Conservation (phyloP, 305 asterid genomes). For the Ilex paraguariensis region DNA sequence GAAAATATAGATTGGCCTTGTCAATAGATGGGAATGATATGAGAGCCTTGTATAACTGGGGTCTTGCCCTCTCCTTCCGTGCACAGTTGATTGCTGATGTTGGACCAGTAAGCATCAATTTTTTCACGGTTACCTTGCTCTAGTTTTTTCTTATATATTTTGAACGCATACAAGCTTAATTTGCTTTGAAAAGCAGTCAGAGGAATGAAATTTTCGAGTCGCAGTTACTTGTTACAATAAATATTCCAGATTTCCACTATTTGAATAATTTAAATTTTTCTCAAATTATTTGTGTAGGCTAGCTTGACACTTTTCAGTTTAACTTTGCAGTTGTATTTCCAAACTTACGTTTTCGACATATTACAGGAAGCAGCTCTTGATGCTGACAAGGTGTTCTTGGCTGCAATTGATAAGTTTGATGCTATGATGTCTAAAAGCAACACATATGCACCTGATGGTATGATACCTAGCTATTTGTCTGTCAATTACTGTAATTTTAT, state of each 20-base stretch:
- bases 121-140: too few species aligned
- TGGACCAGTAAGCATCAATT: slow-evolving; percentile 66
- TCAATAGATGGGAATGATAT: slow-evolving; percentile 84
- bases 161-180: too few species aligned
- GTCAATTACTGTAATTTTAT: slow-evolving; percentile 1
- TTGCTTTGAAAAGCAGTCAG: too few species aligned
- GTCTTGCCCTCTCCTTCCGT: slow-evolving; percentile 82
- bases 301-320: slow-evolving; percentile 8
- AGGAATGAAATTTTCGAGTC: too few species aligned
- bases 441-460: slow-evolving; percentile 75
- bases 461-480: slow-evolving; percentile 10
- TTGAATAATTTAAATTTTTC: background rate
- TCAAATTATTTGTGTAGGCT: background rate
- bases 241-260: too few species aligned
- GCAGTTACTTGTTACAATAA: too few species aligned
- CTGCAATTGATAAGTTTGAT: slow-evolving; percentile 89
- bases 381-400: slow-evolving; percentile 86
- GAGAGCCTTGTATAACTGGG: slow-evolving; percentile 90
- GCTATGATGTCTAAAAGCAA: slow-evolving; percentile 89
- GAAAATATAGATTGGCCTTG: slow-evolving; percentile 76
- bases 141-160: too few species aligned
- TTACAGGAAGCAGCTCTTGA: slow-evolving; percentile 77
- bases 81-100: slow-evolving; percentile 87
- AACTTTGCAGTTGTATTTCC: slow-evolving; percentile 3
- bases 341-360: slow-evolving; percentile 1